Evolutionary conservation across 805 yeast species (phyloP).

Genomic region (Ogataea pignaliae): DNA sequence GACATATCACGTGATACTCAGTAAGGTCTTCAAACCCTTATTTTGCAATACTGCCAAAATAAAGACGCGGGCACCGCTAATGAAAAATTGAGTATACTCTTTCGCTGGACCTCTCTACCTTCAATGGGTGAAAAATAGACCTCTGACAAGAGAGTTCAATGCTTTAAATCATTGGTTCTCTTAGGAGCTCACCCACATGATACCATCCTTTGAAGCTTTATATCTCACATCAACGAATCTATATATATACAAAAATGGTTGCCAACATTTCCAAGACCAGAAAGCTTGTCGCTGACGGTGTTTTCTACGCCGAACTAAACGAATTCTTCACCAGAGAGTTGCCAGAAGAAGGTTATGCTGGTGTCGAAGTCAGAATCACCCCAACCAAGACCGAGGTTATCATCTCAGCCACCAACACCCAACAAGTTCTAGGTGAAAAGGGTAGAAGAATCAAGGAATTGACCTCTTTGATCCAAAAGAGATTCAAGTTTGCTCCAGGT

Average conservation of each 20-base stretch:
- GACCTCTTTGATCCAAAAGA: slow-evolving; percentile 95
- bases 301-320: slow-evolving; percentile 99
- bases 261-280: slow-evolving; percentile 88
- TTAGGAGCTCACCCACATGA: too few species aligned
- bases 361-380: slow-evolving; percentile 98
- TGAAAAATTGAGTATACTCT: too few species aligned
- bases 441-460: slow-evolving; percentile 99
- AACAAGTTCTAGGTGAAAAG: slow-evolving; percentile 97
- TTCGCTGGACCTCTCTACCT: too few species aligned
- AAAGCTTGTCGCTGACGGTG: slow-evolving; percentile 99
- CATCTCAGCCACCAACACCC: slow-evolving; percentile 98
- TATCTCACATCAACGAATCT: neutral
- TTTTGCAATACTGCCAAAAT: too few species aligned
- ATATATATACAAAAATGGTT: slow-evolving; percentile 25
- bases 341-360: slow-evolving; percentile 99
- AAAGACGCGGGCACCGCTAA: too few species aligned
- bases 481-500: slow-evolving; percentile 95
- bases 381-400: slow-evolving; percentile 97
- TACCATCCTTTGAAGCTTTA: too few species aligned
- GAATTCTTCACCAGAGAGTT: slow-evolving; percentile 99
- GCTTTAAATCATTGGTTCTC: too few species aligned
- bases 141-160: too few species aligned
- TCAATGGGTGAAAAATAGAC: too few species aligned
- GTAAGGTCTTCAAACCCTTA: too few species aligned
- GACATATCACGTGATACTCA: too few species aligned